Percentiles rank a stretch among this genome's conserved stretches.
Evolutionary conservation across 1,284 basidiomycete genomes (phyloP).

Genomic region (Puccinia polysora): DNA sequence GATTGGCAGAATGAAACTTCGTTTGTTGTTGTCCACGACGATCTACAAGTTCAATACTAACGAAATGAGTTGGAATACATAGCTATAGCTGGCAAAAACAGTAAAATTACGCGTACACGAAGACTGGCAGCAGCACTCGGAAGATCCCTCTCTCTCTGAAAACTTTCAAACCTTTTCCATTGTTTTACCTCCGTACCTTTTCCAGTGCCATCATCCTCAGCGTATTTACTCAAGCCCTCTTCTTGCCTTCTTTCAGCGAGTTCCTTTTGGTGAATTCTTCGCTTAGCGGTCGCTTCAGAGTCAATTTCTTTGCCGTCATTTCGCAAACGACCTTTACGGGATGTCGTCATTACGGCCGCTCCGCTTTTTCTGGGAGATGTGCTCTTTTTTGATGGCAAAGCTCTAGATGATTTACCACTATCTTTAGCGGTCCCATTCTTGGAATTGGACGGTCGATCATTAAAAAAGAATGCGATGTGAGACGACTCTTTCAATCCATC

Average conservation of each 20-base stretch:
- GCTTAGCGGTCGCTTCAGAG: constrained; percentile 64
- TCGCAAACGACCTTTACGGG: constrained; percentile 65
- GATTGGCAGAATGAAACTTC: constrained; percentile 85
- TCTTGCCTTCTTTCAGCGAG: constrained; percentile 73
- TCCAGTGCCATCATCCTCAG: constrained; percentile 55
- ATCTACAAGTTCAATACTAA: constrained; percentile 60
- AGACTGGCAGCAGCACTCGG: constrained; percentile 56
- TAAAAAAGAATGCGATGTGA: constrained; percentile 80
- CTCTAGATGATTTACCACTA: neutral
- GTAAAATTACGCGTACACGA: constrained; percentile 4
- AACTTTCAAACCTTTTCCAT: constrained; percentile 95
- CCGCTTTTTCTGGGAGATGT: constrained; percentile 46
- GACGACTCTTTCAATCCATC: constrained; percentile 75
- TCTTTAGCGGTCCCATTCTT: constrained; percentile 55
- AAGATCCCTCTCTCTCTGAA: constrained; percentile 84
- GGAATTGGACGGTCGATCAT: constrained; percentile 49
- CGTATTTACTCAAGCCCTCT: constrained; percentile 77
- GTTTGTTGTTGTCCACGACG: constrained; percentile 80
- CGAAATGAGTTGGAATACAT: neutral
- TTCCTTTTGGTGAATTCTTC: constrained; percentile 82
- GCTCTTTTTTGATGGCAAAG: neutral
- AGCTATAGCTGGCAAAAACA: no score
- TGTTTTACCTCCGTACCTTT: constrained; percentile 62
- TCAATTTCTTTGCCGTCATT: constrained; percentile 64
- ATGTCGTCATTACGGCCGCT: constrained; percentile 34